Evolutionary conservation across 2,329 filamentous ascomycete species (phyloP).

Genomic region (Neobulgaria alba): DNA sequence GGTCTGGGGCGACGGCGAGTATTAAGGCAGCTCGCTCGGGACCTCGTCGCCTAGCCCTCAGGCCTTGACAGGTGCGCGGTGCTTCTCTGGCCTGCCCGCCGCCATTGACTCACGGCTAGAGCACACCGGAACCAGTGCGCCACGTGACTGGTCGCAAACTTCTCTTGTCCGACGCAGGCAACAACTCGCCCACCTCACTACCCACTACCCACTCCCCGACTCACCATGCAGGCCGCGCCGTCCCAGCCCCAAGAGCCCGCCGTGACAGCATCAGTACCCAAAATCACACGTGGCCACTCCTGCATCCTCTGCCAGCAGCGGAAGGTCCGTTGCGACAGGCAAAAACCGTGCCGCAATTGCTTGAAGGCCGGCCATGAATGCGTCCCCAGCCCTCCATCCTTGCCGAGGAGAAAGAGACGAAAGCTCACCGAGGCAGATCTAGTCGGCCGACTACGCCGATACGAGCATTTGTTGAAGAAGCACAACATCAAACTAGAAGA

Average conservation of each 20-base stretch:
- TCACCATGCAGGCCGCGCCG: neutral
- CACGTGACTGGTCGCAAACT: too few species aligned
- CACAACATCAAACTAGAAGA: constrained; percentile 24
- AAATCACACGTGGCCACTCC: constrained; percentile 15
- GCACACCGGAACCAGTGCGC: too few species aligned
- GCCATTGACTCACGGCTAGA: too few species aligned
- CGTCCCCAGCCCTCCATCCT: constrained; percentile 19
- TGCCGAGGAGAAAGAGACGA: constrained; percentile 20
- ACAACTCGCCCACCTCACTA: too few species aligned
- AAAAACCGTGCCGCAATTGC: constrained; percentile 27
- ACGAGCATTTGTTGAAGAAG: constrained; percentile 22
- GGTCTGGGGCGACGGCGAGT: too few species aligned
- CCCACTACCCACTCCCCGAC: too few species aligned
- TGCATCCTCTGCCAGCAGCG: constrained; percentile 26
- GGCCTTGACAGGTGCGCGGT: too few species aligned
- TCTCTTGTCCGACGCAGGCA: too few species aligned
- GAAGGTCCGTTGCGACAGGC: constrained; percentile 25
- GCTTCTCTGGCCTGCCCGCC: too few species aligned
- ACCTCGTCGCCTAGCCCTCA: too few species aligned
- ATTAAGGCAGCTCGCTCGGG: too few species aligned
- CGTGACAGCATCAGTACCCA: neutral
- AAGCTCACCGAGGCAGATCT: constrained; percentile 24
- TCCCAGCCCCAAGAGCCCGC: neutral
- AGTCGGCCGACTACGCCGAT: constrained; percentile 17
- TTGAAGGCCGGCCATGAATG: constrained; percentile 24